Evolutionary conservation across 1,284 basidiomycete species (phyloP).

Genomic region (Naganishia sp.): DNA sequence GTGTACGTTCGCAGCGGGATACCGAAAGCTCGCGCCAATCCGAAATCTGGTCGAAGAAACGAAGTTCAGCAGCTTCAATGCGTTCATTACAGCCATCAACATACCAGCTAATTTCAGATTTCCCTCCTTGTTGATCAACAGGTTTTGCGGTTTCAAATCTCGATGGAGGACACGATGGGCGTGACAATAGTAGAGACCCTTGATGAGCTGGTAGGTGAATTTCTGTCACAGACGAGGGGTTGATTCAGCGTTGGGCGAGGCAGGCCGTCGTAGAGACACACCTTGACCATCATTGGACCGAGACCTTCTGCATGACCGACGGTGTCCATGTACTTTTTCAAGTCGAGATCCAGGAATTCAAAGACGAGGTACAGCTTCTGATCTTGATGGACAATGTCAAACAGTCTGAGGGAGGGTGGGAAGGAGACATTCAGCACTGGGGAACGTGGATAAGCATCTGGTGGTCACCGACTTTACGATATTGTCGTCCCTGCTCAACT

Average conservation of each 20-base stretch:
- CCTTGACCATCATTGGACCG: slow-evolving; percentile 84
- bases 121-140: slow-evolving; percentile 94
- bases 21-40: slow-evolving; percentile 89
- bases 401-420: slow-evolving; percentile 62
- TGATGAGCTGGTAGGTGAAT: slow-evolving; percentile 80
- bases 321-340: slow-evolving; percentile 99
- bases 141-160: slow-evolving; percentile 95
- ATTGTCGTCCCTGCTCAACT: slow-evolving; percentile 86
- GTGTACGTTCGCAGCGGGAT: slow-evolving; percentile 96
- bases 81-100: neutral
- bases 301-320: slow-evolving; percentile 94
- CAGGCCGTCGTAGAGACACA: slow-evolving; percentile 61
- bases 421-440: neutral
- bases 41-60: slow-evolving; percentile 67
- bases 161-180: slow-evolving; percentile 97
- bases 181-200: slow-evolving; percentile 98
- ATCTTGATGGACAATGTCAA: slow-evolving; percentile 98
- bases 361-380: slow-evolving; percentile 98
- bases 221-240: slow-evolving; percentile 40
- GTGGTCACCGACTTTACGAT: slow-evolving; percentile 66
- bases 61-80: neutral
- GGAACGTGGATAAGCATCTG: neutral
- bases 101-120: slow-evolving; percentile 82
- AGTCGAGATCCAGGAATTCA: slow-evolving; percentile 96
- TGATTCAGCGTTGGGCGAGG: neutral